A percentile compares a stretch with the other conserved stretches of the same genome.
phyloP scores from a whole-genome alignment of 495 filamentous ascomycete genomes.

The Penicillium mononematosum region DNA sequence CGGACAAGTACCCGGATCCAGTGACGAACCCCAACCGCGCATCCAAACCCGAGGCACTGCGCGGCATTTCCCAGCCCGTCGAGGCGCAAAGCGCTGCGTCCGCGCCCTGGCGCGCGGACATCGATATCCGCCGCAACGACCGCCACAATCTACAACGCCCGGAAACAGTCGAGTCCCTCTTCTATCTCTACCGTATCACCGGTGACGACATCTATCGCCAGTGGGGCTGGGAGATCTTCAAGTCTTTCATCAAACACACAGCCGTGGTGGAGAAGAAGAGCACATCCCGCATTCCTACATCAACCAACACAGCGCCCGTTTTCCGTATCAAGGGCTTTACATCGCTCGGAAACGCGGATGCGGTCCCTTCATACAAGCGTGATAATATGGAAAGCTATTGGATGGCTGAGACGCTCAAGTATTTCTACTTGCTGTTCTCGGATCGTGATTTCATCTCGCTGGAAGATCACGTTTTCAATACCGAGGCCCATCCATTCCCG shows the following conservation, averaged over 20 bases:
- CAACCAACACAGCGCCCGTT: slow-evolving; percentile 8
- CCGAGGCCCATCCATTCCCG: slow-evolving; percentile 90
- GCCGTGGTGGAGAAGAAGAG: slow-evolving; percentile 60
- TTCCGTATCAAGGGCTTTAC: slow-evolving; percentile 64
- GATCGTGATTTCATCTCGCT: slow-evolving; percentile 79
- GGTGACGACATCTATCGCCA: slow-evolving; percentile 86
- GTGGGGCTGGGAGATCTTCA: slow-evolving; percentile 99
- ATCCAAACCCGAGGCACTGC: slow-evolving; percentile 29
- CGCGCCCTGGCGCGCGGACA: slow-evolving; percentile 66
- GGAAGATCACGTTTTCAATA: slow-evolving; percentile 87
- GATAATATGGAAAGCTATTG: slow-evolving; percentile 97
- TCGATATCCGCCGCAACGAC: slow-evolving; percentile 71
- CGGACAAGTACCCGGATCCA: slow-evolving; percentile 41
- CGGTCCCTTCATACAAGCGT: slow-evolving; percentile 57
- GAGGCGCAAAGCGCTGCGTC: slow-evolving; percentile 23
- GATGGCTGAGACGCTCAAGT: slow-evolving; percentile 98
- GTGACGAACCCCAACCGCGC: slow-evolving; percentile 24
- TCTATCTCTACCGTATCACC: slow-evolving; percentile 99
- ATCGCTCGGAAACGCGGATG: slow-evolving; percentile 72
- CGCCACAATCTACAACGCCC: slow-evolving; percentile 93
- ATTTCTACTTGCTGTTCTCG: slow-evolving; percentile 93
- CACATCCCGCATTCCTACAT: slow-evolving; percentile 1
- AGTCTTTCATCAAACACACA: slow-evolving; percentile 81
- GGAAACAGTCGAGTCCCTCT: slow-evolving; percentile 90
- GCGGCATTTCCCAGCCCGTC: slow-evolving; percentile 36